Evolutionary conservation across 1,139 yeast species (phyloP).

Genomic region (Scheffersomyces lignicola): DNA sequence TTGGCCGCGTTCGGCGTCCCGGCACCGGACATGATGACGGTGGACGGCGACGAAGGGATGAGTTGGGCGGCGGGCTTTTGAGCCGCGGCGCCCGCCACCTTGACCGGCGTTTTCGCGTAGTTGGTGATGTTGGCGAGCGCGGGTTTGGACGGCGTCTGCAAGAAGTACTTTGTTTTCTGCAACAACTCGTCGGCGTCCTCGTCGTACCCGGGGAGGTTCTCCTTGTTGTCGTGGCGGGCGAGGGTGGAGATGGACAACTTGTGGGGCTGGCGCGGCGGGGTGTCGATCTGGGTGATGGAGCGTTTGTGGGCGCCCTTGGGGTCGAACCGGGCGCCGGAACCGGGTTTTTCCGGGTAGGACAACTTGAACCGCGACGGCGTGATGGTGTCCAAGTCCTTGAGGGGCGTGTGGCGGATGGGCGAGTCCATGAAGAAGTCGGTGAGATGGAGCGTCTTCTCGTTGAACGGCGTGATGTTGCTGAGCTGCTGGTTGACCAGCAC

Average conservation of each 20-base stretch:
- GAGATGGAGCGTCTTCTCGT: conserved; percentile 43
- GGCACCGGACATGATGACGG: conserved; percentile 30
- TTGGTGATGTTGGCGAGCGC: conserved; percentile 28
- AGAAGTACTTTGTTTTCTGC: conserved; percentile 11
- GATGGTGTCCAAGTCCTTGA: conserved; percentile 38
- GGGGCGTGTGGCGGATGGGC: conserved; percentile 36
- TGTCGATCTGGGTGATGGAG: conserved; percentile 38
- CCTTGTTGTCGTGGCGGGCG: conserved; percentile 7
- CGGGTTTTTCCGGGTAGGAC: conserved; percentile 14
- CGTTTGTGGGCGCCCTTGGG: conserved; percentile 33
- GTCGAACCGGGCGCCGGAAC: conserved; percentile 13
- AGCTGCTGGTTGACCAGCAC: conserved; percentile 12
- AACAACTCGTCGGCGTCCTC: neutral
- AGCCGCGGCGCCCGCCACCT: conserved; percentile 4
- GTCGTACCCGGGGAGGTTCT: no score
- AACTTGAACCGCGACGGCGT: conserved; percentile 45
- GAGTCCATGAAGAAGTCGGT: conserved; percentile 49
- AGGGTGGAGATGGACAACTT: conserved; percentile 28
- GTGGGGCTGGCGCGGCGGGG: conserved; percentile 44
- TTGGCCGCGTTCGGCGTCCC: conserved; percentile 13
- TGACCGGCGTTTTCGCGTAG: conserved; percentile 15
- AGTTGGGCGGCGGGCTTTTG: conserved; percentile 21
- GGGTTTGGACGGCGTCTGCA: conserved; percentile 37
- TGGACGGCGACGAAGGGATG: conserved; percentile 33
- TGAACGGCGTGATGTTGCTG: conserved; percentile 41